Base-by-base conservation (phyloP, 495 filamentous ascomycete species). In the Trichoderma asperelloides region DNA sequence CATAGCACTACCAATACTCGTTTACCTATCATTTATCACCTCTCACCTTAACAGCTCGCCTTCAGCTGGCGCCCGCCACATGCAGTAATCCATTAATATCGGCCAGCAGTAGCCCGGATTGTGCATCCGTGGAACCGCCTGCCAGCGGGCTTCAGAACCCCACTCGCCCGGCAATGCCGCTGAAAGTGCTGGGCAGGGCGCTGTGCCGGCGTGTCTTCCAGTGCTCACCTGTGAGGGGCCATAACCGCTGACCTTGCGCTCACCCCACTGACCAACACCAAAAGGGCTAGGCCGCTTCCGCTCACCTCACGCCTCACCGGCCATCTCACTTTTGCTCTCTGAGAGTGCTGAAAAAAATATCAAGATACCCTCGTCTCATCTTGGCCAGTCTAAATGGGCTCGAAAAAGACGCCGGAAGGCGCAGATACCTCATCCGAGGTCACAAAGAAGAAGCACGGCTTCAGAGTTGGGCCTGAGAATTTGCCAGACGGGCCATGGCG, bases 401-500 rank as follows among this genome's bases (percentile, higher is more conserved):
- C 84, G 43, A 93, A 91, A 76, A 77, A 88, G 66, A 68, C 85
- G 30, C 79, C 76, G 7, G 88, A 89, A 41, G 82, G 81, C 63
- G 77, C 78, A 47, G 72, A 74, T 37, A 41, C 69, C 25, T 66
- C 69, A 63, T 75, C 77, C 68, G 75, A 72, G 15, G 70, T 73
- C 37, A 84, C 81, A 78, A 86, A 79, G 70, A 75, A 71, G 69
- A 80, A 73, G 65, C 82, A 79, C 41, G 82, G 81, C 62, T 86
- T 86, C 80, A 86, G 85, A 18, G 88, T 97, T 60, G 95, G 94
- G 2, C 95, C 95, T 62, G 92, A 88, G 57, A 96, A 97, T 74
- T 83, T 98, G 21, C 95, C 95, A 28, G 94, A 98, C 76, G 95
- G 95, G 45, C 88, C 89, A 21, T 90, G 96, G 85, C 86, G 87